These are phyloP conservation scores for Aspergillus alliaceus DNA, from an alignment of 2,329 filamentous ascomycete species.

Conservation along the genomic window DNA sequence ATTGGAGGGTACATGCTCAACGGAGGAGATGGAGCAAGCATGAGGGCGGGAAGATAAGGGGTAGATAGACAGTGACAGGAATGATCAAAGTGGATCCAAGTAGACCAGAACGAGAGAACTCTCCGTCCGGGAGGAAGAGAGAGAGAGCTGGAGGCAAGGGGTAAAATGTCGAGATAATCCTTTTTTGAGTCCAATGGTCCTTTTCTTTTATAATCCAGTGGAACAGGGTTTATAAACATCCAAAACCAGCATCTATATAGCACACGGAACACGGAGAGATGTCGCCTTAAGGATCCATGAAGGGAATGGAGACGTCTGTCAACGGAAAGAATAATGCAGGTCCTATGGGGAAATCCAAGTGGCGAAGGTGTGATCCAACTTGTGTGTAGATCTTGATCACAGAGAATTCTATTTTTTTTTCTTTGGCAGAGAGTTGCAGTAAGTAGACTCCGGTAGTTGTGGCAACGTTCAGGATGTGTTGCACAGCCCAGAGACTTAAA, in stretches of 20 bases:
- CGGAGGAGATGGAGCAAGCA: slow-evolving; percentile 19
- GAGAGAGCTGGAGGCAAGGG: slow-evolving; percentile 5
- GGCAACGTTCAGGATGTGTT: slow-evolving; percentile 1
- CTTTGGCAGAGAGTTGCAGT: not conserved
- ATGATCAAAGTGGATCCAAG: not conserved
- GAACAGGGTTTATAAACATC: slow-evolving; percentile 1
- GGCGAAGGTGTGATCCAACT: not conserved
- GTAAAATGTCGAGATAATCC: slow-evolving; percentile 5
- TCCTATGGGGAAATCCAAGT: slow-evolving; percentile 12
- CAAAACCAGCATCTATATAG: slow-evolving; percentile 10
- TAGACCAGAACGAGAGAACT: not conserved
- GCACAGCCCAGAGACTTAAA: not conserved
- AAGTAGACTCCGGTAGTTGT: not conserved
- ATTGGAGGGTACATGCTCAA: slow-evolving; percentile 45
- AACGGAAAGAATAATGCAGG: slow-evolving; percentile 7
- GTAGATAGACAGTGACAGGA: not conserved
- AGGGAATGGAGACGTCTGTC: slow-evolving; percentile 15
- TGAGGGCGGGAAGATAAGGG: slow-evolving; percentile 9
- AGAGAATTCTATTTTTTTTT: not conserved
- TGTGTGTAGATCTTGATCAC: not conserved
- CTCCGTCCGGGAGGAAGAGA: slow-evolving; percentile 8
- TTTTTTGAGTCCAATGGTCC: not conserved
- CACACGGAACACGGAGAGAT: slow-evolving; percentile 11
- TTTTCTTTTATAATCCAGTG: slow-evolving; percentile 4
- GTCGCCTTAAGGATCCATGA: slow-evolving; percentile 23